Evolutionary conservation across 148 eudicot species (phyloP), one percentile per base, ranked within the genome.

Genomic region (Rheum nobile): DNA sequence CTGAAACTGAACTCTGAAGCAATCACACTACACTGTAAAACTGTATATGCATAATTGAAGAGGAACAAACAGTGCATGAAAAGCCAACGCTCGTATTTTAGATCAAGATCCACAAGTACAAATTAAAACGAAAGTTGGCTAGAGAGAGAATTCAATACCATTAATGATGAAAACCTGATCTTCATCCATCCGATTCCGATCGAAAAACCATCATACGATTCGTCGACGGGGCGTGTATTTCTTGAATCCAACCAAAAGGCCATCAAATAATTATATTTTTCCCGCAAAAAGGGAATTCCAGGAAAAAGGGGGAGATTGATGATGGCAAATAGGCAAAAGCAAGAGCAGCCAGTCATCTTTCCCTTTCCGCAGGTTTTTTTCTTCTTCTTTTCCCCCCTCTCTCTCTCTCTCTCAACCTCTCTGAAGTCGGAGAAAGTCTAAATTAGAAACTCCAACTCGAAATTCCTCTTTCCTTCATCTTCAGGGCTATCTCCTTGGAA

Each of bases 261-360:
- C 41, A 65, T 65, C 39, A 17, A 16, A 31, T 32, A 6, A 65
- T 17, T 31, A 65, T 26, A 14, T 24, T 31, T 42, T 61, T 8
- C 19, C 16, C 34, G 14, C 28, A 22, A 57, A 63, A 74, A 26
- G 34, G 29, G 42, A 31, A 26, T 72, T 16, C 22, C 48, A 14
- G 41, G 67, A 46, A 47, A 59, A 72, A 68, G 43, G 12, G 12
- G 31, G 38, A 80, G 63, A 4, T 73, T 69, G 48, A 57, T 63
- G 78, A 82, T 78, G 81, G 81, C 79, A 54, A 81, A 75, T 41
- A 82, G 83, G 12, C 82, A 75, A 84, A 79, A 82, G 59, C 81
- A 84, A 44, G 79, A 71, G 68, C 78, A 71, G 61, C 79, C 79
- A 48, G 37, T 67, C 71, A 80, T 72, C 82, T 75, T 72, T 74